A percentile compares a stretch with the other conserved stretches of the same genome.
phyloP scores from a whole-genome alignment of 139 green algal genomes.

The Choricystis sp. region DNA sequence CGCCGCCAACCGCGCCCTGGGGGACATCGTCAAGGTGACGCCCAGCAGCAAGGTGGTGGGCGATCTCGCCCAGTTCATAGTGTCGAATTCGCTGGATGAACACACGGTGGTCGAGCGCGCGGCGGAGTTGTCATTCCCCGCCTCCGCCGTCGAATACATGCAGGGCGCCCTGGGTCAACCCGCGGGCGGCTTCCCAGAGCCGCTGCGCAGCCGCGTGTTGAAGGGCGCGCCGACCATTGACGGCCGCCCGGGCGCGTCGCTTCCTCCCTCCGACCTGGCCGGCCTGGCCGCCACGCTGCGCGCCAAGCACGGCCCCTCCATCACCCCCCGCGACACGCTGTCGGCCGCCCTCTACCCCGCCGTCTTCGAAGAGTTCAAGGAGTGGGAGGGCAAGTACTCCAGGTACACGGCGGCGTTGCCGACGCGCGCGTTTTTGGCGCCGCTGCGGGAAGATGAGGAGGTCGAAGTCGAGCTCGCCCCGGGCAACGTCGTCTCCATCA shows the following conservation, averaged over 20 bases:
- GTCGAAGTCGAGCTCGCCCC: constrained; percentile 44
- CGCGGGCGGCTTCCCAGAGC: constrained; percentile 69
- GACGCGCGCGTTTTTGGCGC: constrained; percentile 67
- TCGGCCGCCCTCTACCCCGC: constrained; percentile 73
- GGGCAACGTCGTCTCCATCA: constrained; percentile 30
- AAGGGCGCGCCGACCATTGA: constrained; percentile 46
- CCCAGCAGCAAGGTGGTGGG: constrained; percentile 73
- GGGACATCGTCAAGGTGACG: constrained; percentile 87
- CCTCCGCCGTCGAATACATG: constrained; percentile 73
- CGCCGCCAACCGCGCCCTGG: constrained; percentile 67
- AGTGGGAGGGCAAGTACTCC: constrained; percentile 35
- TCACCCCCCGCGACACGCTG: constrained; percentile 59
- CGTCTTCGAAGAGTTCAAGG: constrained; percentile 67
- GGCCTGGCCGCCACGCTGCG: constrained; percentile 35
- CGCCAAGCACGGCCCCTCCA: constrained; percentile 41
- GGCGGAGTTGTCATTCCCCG: constrained; percentile 59
- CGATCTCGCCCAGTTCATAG: constrained; percentile 93
- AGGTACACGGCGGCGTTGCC: constrained; percentile 59
- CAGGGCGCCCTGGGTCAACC: constrained; percentile 44
- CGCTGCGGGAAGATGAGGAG: constrained; percentile 78
- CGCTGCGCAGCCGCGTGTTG: constrained; percentile 48
- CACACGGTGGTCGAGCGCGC: constrained; percentile 55
- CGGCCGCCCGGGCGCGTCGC: constrained; percentile 49
- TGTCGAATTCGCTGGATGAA: constrained; percentile 59
- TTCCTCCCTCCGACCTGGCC: constrained; percentile 45